Evolutionary conservation across 306 rosid genomes (phyloP), one percentile per base, ranked within the genome.

Genomic region (Begonia loranthoides): DNA sequence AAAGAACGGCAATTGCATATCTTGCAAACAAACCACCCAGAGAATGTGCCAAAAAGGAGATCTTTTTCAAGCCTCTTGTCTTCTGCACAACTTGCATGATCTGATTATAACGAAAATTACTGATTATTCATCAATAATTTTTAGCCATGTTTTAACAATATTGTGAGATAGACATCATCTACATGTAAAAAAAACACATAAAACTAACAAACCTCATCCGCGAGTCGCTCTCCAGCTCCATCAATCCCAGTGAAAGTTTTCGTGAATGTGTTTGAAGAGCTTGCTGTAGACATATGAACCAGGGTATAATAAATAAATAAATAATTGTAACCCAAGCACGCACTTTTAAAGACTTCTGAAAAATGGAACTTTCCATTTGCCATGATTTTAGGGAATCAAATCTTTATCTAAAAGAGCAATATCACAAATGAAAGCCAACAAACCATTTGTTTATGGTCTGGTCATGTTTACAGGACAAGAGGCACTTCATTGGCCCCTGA

Each of bases 11-110:
- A 58, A 82, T 50, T 34, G 97, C 95, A 64, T 77, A 76, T 90
- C 97, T 79, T 61, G 97, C 85, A 70, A 90, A 71, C 81, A 90
- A 66, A 48, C 97, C 97, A 56, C 97, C 97, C 47, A 90, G 79
- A 70, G 97, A 90, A 75, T 90, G 97, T 34, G 94, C 87, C 49
- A 90, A 84, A 69, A 90, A 78, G 51, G 97, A 90, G 46, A 90
- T 90, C 70, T 61, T 78, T 77, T 82, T 90, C 55, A 85, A 70
- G 73, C 85, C 66, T 48, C 66, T 64, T 17, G 78, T 85, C 71
- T 76, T 85, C 61, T 70, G 71, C 66, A 82, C 97, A 63, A 85
- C 75, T 68, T 85, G 79, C 77, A 66, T 57, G 61, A 90, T 85
- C 97, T 90, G 77, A 40, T 49, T 52, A 52, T 66, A 19, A 66